Base-by-base conservation (phyloP, 202 grass and related monocot species). In the Digitaria exilis region DNA sequence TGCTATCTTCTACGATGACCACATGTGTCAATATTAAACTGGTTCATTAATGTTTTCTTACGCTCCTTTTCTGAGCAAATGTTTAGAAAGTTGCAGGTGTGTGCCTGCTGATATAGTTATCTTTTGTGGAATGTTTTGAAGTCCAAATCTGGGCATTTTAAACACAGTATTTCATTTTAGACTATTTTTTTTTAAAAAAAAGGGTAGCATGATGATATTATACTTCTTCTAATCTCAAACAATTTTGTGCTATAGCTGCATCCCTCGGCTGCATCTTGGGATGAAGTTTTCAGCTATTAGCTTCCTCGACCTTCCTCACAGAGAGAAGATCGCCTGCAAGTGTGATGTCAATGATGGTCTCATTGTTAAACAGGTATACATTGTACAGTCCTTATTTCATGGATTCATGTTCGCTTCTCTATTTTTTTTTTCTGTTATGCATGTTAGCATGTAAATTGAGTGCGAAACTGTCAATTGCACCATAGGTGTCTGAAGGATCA, bases 241-340 rank as follows among this genome's bases (percentile, higher is more conserved):
- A n/a, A 19, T 45, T 25, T 5, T 69, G 44, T 26, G 37, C 6
- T 45, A 69, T 26, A 69, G 66, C n/a, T 45, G 41, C 22, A 3
- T 69, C 41, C n/a, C 60, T 79, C 43, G 43, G 9, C 26, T 65
- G 42, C 58, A 78, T 42, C n/a, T 48, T 34, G 75, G 75, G 39
- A 65, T 78, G 58, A 78, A 78, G 5, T n/a, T 78, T 78, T 65
- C 26, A 14, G 9, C 75, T 16, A 78, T 78, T 15, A 65, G 48
- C 2, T 46, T 78, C n/a, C 59, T 78, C 15, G 76, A 79, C 8
- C 60, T 30, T 34, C 7, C 32, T 50, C 44, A 10, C 37, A 21
- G 12, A 13, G 76, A 79, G 43, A 79, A 22, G 60, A 79, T 79
- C 26, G 22, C 41, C 3, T 28, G 59, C 25, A 79, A 65, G 44